These are phyloP conservation scores for Punctularia strigosozonata DNA, from an alignment of 768 basidiomycete genomes.

Conservation along the genomic window DNA sequence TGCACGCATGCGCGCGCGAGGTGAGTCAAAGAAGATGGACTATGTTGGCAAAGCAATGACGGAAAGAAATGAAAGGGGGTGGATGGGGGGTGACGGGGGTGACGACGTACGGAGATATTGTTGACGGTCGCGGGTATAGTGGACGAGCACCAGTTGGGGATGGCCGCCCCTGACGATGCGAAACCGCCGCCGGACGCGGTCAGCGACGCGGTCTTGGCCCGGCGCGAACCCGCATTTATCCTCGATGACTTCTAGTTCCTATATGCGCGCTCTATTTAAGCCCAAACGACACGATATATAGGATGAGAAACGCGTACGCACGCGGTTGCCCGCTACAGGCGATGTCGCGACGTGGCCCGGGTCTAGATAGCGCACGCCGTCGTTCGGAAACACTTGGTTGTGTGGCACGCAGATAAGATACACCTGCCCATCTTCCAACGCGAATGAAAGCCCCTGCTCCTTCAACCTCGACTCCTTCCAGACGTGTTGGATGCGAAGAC, in stretches of 20 bases:
- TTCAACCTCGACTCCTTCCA: background rate
- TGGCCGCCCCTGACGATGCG: conserved; percentile 66
- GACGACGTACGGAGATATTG: conserved; percentile 49
- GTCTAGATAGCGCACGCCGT: conserved; percentile 72
- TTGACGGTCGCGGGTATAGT: conserved; percentile 61
- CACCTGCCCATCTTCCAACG: conserved; percentile 52
- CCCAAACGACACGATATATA: background rate
- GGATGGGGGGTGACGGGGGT: conserved; percentile 2
- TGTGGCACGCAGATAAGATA: conserved; percentile 55
- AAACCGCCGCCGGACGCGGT: conserved; percentile 58
- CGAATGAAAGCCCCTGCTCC: background rate
- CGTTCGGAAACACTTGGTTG: conserved; percentile 51
- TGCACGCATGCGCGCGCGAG: no score
- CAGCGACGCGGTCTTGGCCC: conserved; percentile 48
- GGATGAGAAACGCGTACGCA: conserved; percentile 22
- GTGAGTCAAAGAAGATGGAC: no score
- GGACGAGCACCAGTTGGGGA: conserved; percentile 60
- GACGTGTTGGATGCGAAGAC: conserved; percentile 10
- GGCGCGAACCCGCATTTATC: conserved; percentile 72
- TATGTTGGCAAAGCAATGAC: conserved; percentile 6
- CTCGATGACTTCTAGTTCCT: conserved; percentile 76
- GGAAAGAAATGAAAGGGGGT: background rate
- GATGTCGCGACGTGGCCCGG: conserved; percentile 51
- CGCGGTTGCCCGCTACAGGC: conserved; percentile 37
- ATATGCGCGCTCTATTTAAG: conserved; percentile 2